These are phyloP conservation scores for Crithidia sp. DNA, from an alignment of 208 protist genomes.

Conservation along the genomic window DNA sequence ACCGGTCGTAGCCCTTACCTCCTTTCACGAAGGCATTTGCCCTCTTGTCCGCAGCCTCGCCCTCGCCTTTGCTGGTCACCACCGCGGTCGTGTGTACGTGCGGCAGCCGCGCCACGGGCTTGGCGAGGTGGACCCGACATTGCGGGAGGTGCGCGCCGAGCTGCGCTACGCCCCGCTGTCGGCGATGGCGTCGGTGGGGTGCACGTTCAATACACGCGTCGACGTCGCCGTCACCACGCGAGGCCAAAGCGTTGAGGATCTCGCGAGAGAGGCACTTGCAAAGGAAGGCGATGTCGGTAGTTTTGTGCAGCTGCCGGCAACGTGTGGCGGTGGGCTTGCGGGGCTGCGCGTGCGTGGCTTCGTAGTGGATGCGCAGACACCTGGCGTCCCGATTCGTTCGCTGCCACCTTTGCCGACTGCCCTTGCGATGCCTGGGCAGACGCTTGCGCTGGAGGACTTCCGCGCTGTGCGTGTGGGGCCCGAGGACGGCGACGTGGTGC, in stretches of 20 bases:
- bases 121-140: slow-evolving; percentile 23
- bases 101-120: slow-evolving; percentile 5
- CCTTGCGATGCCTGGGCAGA: slow-evolving; percentile 52
- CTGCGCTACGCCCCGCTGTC: slow-evolving; percentile 27
- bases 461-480: slow-evolving; percentile 31
- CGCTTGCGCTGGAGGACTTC: slow-evolving; percentile 68
- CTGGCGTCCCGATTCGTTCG: slow-evolving; percentile 1
- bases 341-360: slow-evolving; percentile 40
- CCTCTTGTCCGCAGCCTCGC: slow-evolving; percentile 54
- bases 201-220: slow-evolving; percentile 24
- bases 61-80: slow-evolving; percentile 46
- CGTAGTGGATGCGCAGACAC: slow-evolving; percentile 40
- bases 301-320: slow-evolving; percentile 24
- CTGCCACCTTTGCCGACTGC: slow-evolving; percentile 7
- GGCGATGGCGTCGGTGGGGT: slow-evolving; percentile 35
- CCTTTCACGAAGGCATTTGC: slow-evolving; percentile 47
- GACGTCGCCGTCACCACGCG: background rate
- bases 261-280: background rate
- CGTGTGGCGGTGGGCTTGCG: slow-evolving; percentile 13
- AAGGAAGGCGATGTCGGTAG: background rate
- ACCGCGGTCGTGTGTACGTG: slow-evolving; percentile 33
- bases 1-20: slow-evolving; percentile 48
- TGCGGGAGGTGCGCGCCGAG: slow-evolving; percentile 19
- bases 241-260: slow-evolving; percentile 1
- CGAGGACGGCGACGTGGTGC: slow-evolving; percentile 27